Evolutionary conservation across 441 rosid genomes (phyloP).

Genomic region (Biscutella laevigata): DNA sequence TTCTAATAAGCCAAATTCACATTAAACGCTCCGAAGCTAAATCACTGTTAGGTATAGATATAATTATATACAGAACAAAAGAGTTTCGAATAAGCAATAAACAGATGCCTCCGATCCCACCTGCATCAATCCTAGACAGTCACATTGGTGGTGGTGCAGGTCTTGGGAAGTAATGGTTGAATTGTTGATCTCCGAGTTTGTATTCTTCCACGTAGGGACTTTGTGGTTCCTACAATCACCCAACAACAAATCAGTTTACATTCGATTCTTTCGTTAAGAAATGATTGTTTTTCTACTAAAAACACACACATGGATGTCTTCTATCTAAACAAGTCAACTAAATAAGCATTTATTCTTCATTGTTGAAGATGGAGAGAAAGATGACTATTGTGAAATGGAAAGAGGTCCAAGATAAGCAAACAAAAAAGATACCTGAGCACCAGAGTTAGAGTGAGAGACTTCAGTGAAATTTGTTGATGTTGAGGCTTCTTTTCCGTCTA

Average conservation of each 20-base stretch:
- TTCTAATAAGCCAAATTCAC: conserved; percentile 10
- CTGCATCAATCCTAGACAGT: conserved; percentile 28
- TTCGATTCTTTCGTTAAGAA: too few relatives aligned
- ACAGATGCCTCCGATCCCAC: background rate
- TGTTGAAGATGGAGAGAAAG: background rate
- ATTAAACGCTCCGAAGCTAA: background rate
- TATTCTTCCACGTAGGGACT: conserved; percentile 83
- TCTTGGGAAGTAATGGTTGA: conserved; percentile 43
- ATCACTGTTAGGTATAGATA: too few relatives aligned
- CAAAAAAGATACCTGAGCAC: conserved; percentile 43
- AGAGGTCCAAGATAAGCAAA: background rate
- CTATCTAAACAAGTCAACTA: background rate
- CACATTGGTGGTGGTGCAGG: conserved; percentile 67
- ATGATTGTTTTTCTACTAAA: too few relatives aligned
- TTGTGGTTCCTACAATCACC: conserved; percentile 32
- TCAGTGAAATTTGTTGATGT: conserved; percentile 35
- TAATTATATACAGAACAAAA: too few relatives aligned
- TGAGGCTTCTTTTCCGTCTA: conserved; percentile 51
- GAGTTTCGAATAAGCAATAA: too few relatives aligned
- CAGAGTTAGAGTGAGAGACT: conserved; percentile 33
- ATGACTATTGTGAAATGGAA: background rate
- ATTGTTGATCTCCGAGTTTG: conserved; percentile 33
- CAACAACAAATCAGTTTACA: conserved; percentile 6
- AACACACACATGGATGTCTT: background rate
- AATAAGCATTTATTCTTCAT: background rate